A percentile compares a stretch with the other conserved stretches of the same genome.
Conservation (phyloP, 1,284 basidiomycete species). For the Cutaneotrichosporon dermatis region DNA sequence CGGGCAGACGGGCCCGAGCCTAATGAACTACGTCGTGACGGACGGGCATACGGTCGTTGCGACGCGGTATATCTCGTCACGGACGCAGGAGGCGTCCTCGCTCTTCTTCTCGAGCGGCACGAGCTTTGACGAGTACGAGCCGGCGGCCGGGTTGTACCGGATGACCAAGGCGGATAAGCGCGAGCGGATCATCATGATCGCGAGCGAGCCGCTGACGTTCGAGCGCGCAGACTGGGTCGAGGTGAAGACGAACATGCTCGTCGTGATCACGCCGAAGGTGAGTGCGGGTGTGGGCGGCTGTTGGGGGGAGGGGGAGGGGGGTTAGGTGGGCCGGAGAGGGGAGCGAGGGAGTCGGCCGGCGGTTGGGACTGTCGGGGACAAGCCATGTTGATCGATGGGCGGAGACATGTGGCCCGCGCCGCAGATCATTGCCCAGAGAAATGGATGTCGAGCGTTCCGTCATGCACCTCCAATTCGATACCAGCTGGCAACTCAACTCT, state of each 20-base stretch:
- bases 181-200: constrained; percentile 80
- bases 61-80: constrained; percentile 89
- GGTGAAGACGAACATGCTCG: constrained; percentile 89
- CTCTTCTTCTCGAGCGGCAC: constrained; percentile 95
- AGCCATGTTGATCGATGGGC: too few species aligned
- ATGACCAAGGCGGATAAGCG: constrained; percentile 96
- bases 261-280: constrained; percentile 82
- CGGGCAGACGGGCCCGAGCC: constrained; percentile 60
- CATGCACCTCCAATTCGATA: background rate
- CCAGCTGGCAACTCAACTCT: background rate
- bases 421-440: too few species aligned
- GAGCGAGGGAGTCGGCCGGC: background rate
- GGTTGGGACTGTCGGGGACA: background rate
- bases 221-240: constrained; percentile 72
- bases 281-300: constrained; percentile 7
- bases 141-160: constrained; percentile 72
- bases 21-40: constrained; percentile 95
- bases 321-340: background rate
- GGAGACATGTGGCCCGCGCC: too few species aligned
- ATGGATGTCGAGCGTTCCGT: background rate
- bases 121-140: constrained; percentile 83
- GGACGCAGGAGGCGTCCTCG: constrained; percentile 87
- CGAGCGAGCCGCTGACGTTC: constrained; percentile 87
- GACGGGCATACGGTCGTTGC: constrained; percentile 91
- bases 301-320: background rate